Percentiles rank a stretch among this genome's conserved stretches.
These are phyloP conservation scores for Claviceps sp. DNA, from an alignment of 2,329 filamentous ascomycete genomes.

Conservation along the genomic window DNA sequence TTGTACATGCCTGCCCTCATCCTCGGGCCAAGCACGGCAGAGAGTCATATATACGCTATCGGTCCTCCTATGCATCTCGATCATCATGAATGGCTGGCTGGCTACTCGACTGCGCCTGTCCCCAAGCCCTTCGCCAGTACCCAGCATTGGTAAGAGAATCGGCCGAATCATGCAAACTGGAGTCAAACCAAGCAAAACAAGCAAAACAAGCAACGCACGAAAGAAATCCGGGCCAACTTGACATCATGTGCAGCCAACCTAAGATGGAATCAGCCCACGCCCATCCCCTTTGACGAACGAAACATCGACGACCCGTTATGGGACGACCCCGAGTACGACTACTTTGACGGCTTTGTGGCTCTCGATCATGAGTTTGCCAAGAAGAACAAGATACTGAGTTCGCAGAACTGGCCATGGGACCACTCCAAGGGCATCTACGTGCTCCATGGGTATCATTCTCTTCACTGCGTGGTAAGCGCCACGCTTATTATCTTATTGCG, in stretches of 20 bases:
- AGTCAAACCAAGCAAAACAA: not conserved
- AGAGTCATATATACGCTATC: not conserved
- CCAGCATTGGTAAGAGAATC: not conserved
- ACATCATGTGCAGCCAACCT: not conserved
- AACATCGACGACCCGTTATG: conserved; percentile 4
- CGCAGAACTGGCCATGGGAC: conserved; percentile 19
- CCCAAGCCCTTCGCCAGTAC: not conserved
- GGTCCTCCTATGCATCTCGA: not conserved
- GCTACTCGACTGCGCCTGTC: not conserved
- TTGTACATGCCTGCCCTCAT: not conserved
- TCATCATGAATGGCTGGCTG: not conserved
- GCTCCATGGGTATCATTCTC: conserved; percentile 15
- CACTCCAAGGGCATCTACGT: conserved; percentile 15
- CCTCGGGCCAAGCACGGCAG: not conserved
- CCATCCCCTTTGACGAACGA: conserved; percentile 4
- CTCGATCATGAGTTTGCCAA: conserved; percentile 9
- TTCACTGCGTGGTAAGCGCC: conserved; percentile 15
- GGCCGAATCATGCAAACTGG: not conserved
- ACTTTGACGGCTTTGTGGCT: not conserved
- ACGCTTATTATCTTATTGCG: not conserved
- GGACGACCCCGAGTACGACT: conserved; percentile 3
- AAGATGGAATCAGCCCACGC: not conserved
- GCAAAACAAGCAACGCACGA: not conserved
- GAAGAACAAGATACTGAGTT: conserved; percentile 9
- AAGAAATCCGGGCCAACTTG: not conserved